phyloP scores from a whole-genome alignment of 208 protist species.

The Leishmania amazonensis region DNA sequence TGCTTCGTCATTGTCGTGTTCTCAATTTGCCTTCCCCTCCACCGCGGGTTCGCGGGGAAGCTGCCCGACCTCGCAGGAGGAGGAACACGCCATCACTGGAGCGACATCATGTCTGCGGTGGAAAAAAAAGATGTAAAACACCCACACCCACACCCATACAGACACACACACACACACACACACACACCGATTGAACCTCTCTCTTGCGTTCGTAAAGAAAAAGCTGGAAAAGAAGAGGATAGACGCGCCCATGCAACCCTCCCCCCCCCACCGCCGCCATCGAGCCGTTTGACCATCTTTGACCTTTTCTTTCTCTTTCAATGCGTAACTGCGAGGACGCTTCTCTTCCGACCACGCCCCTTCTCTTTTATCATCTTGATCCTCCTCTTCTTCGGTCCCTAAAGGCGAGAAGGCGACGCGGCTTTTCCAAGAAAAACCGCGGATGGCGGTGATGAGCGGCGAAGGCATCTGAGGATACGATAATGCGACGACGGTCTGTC shows the following conservation, averaged over 20 bases:
- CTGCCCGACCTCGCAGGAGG: no score
- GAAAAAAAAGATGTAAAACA: neutral
- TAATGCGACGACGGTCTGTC: neutral
- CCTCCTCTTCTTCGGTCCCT: neutral
- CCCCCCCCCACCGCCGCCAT: neutral
- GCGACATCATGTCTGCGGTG: neutral
- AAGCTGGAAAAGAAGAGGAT: neutral
- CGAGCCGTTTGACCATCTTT: neutral
- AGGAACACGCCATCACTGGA: neutral
- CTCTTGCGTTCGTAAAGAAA: neutral
- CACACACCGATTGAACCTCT: no score
- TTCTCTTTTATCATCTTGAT: neutral
- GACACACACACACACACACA: neutral
- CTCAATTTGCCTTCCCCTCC: neutral
- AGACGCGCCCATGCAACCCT: neutral
- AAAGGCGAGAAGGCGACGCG: neutral
- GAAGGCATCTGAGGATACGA: neutral
- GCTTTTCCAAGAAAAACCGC: neutral
- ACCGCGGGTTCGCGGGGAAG: neutral
- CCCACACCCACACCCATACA: neutral
- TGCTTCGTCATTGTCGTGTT: neutral
- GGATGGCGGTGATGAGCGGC: neutral
- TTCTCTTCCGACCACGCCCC: neutral
- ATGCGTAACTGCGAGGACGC: neutral
- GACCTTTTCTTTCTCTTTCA: neutral